Conservation (phyloP, 495 filamentous ascomycete species). For the Penicillium cataractarum region DNA sequence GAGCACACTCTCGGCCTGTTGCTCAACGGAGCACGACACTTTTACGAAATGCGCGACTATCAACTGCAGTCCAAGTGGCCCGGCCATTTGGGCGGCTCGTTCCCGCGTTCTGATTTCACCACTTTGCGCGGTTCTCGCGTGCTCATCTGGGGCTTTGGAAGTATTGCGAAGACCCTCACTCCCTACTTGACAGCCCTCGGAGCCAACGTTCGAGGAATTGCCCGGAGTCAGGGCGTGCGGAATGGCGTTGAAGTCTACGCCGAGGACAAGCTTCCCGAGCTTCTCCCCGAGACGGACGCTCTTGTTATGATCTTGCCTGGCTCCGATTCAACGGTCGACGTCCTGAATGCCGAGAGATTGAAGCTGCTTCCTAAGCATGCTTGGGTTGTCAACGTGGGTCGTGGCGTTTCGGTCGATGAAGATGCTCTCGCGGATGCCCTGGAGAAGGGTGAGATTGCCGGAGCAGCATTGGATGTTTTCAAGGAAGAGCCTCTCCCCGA, state of each 20-base stretch:
- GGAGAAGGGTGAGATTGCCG: slow-evolving; percentile 53
- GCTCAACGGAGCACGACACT: slow-evolving; percentile 51
- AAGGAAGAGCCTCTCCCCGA: slow-evolving; percentile 53
- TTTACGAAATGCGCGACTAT: slow-evolving; percentile 62
- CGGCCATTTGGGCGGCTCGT: slow-evolving; percentile 55
- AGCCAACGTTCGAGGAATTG: slow-evolving; percentile 30
- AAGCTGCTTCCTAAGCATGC: slow-evolving; percentile 55
- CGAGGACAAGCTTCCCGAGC: slow-evolving; percentile 34
- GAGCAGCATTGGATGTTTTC: slow-evolving; percentile 70
- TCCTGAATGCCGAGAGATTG: slow-evolving; percentile 30
- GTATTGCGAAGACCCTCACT: slow-evolving; percentile 39
- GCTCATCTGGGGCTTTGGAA: slow-evolving; percentile 39
- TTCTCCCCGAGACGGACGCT: slow-evolving; percentile 33
- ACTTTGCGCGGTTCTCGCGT: slow-evolving; percentile 54
- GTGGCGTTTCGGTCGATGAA: slow-evolving; percentile 70
- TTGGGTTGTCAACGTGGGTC: slow-evolving; percentile 70
- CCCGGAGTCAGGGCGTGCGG: slow-evolving; percentile 30
- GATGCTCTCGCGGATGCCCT: slow-evolving; percentile 66
- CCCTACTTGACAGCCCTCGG: slow-evolving; percentile 32
- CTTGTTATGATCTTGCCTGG: slow-evolving; percentile 38
- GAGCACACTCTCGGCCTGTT: slow-evolving; percentile 60
- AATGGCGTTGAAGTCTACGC: slow-evolving; percentile 48
- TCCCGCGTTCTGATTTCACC: slow-evolving; percentile 58
- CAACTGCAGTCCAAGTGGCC: slow-evolving; percentile 58
- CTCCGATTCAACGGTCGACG: slow-evolving; percentile 29